A percentile compares a stretch with the other conserved stretches of the same genome.
These are phyloP conservation scores for Trametes villosa DNA, from an alignment of 768 basidiomycete genomes.

Conservation along the genomic window DNA sequence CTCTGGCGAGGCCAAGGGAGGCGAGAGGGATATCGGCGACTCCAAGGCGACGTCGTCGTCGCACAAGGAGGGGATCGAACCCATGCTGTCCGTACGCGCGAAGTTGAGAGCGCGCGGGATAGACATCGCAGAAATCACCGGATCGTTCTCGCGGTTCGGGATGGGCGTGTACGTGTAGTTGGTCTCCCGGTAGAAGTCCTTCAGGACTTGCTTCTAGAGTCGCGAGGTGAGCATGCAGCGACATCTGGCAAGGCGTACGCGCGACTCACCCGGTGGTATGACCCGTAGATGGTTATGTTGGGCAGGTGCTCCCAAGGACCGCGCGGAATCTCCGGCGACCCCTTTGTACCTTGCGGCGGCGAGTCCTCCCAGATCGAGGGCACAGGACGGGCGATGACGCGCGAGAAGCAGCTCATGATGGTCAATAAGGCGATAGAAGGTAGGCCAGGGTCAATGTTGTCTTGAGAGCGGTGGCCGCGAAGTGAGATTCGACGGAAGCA, in stretches of 20 bases:
- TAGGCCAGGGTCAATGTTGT: no score
- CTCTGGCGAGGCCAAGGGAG: slow-evolving; percentile 4
- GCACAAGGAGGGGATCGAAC: slow-evolving; percentile 4
- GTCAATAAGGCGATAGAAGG: no score
- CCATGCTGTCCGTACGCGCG: not conserved
- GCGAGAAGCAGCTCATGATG: slow-evolving; percentile 12
- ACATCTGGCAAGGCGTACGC: no score
- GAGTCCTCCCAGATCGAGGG: not conserved
- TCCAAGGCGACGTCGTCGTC: slow-evolving; percentile 7
- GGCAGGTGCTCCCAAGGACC: not conserved
- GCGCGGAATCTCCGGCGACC: not conserved
- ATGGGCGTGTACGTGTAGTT: no score
- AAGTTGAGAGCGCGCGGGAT: not conserved
- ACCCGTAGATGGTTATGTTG: not conserved
- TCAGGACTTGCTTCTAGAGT: no score
- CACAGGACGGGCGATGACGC: slow-evolving; percentile 10
- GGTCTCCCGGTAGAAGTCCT: no score
- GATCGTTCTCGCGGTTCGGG: not conserved
- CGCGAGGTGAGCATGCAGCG: no score
- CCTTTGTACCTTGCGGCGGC: not conserved
- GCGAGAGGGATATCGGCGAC: not conserved
- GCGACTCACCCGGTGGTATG: no score
- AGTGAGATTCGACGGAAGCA: not conserved
- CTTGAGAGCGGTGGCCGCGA: not conserved
- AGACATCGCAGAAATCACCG: not conserved